Evolutionary conservation across 2,329 filamentous ascomycete species (phyloP).

Genomic region (Ophiognomonia clavigignenti-juglandacearum): DNA sequence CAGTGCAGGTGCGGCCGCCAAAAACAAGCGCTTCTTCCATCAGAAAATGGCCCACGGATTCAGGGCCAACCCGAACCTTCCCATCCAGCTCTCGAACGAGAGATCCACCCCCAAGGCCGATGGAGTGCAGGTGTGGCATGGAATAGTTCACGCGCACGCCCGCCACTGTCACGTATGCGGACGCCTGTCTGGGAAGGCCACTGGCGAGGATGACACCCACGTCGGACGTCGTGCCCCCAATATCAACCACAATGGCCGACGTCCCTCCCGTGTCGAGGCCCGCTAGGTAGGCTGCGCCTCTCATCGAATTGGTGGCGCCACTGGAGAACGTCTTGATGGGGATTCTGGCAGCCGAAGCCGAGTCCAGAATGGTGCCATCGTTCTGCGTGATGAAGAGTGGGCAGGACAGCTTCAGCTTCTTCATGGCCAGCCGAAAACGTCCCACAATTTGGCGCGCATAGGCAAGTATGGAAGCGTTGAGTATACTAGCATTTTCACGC

Average conservation of each 20-base stretch:
- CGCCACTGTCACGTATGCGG: slow-evolving; percentile 38
- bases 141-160: slow-evolving; percentile 39
- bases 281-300: slow-evolving; percentile 43
- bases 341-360: slow-evolving; percentile 33
- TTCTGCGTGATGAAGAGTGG: slow-evolving; percentile 46
- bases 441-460: slow-evolving; percentile 42
- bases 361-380: slow-evolving; percentile 41
- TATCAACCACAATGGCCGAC: slow-evolving; percentile 41
- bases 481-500: slow-evolving; percentile 48
- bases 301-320: slow-evolving; percentile 46
- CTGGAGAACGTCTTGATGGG: slow-evolving; percentile 45
- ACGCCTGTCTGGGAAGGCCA: slow-evolving; percentile 42
- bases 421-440: slow-evolving; percentile 40
- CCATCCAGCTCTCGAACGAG: slow-evolving; percentile 27
- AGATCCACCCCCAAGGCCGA: slow-evolving; percentile 39
- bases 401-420: slow-evolving; percentile 31
- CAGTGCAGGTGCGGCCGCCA: slow-evolving; percentile 39
- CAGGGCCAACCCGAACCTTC: slow-evolving; percentile 40
- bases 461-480: slow-evolving; percentile 45
- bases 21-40: slow-evolving; percentile 41
- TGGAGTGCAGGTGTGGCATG: slow-evolving; percentile 33
- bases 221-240: slow-evolving; percentile 51
- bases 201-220: slow-evolving; percentile 43
- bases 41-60: slow-evolving; percentile 44
- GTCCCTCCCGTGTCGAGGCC: slow-evolving; percentile 31